phyloP scores from a whole-genome alignment of 805 yeast genomes.

The Saturnispora sanitii region DNA sequence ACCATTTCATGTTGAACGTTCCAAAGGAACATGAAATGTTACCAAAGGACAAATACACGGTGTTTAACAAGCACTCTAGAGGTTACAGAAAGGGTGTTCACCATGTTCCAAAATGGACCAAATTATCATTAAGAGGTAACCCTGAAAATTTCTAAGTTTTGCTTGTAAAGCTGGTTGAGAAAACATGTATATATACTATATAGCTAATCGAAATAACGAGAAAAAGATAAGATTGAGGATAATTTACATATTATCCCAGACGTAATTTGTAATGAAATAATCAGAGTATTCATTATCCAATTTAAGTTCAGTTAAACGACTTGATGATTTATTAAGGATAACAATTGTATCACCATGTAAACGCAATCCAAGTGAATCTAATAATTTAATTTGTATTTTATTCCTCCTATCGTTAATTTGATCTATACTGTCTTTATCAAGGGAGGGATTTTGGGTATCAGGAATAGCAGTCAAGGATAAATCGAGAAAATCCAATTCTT shows the following conservation, averaged over 20 bases:
- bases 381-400: slow-evolving; percentile 47
- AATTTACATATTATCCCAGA: slow-evolving; percentile 55
- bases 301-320: slow-evolving; percentile 39
- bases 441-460: not conserved
- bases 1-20: slow-evolving; percentile 34
- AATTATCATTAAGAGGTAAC: slow-evolving; percentile 65
- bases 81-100: slow-evolving; percentile 86
- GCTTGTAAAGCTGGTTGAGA: too few relatives aligned
- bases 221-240: too few relatives aligned
- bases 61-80: slow-evolving; percentile 62
- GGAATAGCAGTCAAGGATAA: slow-evolving; percentile 8
- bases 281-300: slow-evolving; percentile 48
- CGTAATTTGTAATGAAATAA: slow-evolving; percentile 60
- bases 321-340: slow-evolving; percentile 38
- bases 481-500: slow-evolving; percentile 18
- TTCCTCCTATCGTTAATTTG: slow-evolving; percentile 31
- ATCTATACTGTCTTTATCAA: slow-evolving; percentile 21
- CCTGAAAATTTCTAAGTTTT: slow-evolving; percentile 52
- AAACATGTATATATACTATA: not conserved
- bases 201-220: too few relatives aligned
- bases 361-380: slow-evolving; percentile 51
- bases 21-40: slow-evolving; percentile 80
- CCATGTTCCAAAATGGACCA: slow-evolving; percentile 87
- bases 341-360: too few relatives aligned
- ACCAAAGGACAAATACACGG: slow-evolving; percentile 77